Base-by-base conservation (phyloP, 306 rosid species). In the Dalbergia cochinchinensis region DNA sequence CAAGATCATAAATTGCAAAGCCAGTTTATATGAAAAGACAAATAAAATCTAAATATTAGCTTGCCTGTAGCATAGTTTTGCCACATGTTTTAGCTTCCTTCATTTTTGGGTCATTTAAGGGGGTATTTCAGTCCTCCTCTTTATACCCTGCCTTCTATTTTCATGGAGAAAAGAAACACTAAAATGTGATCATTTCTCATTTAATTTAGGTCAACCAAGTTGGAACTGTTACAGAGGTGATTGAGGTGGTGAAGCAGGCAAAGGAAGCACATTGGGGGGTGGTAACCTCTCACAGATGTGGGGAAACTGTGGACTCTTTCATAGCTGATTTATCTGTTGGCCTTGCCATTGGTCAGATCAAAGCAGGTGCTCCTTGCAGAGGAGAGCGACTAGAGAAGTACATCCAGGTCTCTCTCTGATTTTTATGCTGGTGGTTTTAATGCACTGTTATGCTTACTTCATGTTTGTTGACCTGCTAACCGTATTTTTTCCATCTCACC, bases 351-450 rank as follows among this genome's bases (percentile, higher is more conserved):
- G 93, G 94, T 86, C 98, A 91, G 85, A 89, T 95, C 79, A 95
- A 95, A 86, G 92, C 97, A 75, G 99, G 98, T 58, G 98, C 98
- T 80, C 99, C 99, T 73, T 95, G 97, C 90, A 88, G 99, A 86
- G 97, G 98, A 82, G 99, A 95, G 90, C 90, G 97, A 45, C 87
- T 95, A 73, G 95, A 93, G 22, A 95, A 93, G 87, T 93, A 95
- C 77, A 95, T 93, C 83, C 99, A 95, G 98, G 98, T 95, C 64
- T 45, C 22, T 80, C 79, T 88, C 54, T 19, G 16, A 44, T 35
- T 83, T 72, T 67, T 69, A 67, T 51, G 42, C 83, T 77, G 53
- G 65, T 77, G 35, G 26, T 77, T 51, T 80, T 78, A 65, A 39
- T 69, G 55, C 63, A 45, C 33, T 20, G 41, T 69, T 55, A 45